Percentiles rank a stretch among this genome's conserved stretches.
phyloP scores from a whole-genome alignment of 371 early-diverging fungal species.

The Syncephalastrum monosporum region DNA sequence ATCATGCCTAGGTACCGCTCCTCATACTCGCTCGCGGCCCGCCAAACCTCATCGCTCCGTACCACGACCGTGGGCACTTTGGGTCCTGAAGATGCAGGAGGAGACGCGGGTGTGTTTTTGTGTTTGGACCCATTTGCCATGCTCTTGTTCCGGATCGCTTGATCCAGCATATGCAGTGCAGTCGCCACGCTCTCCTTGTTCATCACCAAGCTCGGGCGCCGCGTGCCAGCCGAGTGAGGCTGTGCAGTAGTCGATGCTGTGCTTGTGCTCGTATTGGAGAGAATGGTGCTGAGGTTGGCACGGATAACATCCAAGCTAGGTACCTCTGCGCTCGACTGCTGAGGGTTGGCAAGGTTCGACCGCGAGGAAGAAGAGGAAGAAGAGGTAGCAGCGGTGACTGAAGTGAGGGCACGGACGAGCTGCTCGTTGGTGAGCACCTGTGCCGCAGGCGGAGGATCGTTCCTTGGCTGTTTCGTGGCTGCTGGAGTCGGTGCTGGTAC shows the following conservation, averaged over 20 bases:
- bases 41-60: not conserved
- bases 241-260: too few relatives aligned
- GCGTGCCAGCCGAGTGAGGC: too few relatives aligned
- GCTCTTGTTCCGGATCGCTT: conserved; percentile 9
- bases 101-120: not conserved
- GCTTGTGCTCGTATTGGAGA: too few relatives aligned
- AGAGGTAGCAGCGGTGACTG: conserved; percentile 18
- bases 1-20: conserved; percentile 37
- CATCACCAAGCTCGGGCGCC: too few relatives aligned
- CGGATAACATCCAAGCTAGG: too few relatives aligned
- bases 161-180: conserved; percentile 11
- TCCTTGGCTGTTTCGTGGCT: not conserved
- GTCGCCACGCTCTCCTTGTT: conserved; percentile 1
- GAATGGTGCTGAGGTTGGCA: too few relatives aligned
- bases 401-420: conserved; percentile 33
- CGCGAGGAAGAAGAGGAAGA: not conserved
- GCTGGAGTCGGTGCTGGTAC: conserved; percentile 3
- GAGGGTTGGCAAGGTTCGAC: too few relatives aligned
- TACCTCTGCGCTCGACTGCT: too few relatives aligned
- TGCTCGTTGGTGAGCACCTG: conserved; percentile 38
- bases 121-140: not conserved
- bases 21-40: not conserved
- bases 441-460: conserved; percentile 3
- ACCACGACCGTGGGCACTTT: not conserved
- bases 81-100: too few relatives aligned